phyloP scores from a whole-genome alignment of 495 filamentous ascomycete species.

The Neurospora sp. region DNA sequence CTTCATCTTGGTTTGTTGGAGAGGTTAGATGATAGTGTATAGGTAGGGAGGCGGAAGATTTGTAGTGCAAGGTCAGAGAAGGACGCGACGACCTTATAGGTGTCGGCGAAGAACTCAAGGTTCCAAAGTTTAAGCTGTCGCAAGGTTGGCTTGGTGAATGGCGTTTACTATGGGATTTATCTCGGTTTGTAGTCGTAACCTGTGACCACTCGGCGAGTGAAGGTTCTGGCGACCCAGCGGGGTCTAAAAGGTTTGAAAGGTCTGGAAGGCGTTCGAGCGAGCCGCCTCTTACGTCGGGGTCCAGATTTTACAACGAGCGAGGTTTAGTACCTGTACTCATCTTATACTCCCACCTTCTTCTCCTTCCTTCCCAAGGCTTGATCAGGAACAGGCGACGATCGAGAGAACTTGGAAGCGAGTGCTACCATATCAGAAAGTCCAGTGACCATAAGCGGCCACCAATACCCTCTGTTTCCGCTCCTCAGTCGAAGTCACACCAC shows the following conservation, averaged over 20 bases:
- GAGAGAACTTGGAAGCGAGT: neutral
- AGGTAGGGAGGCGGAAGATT: slow-evolving; percentile 20
- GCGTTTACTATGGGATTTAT: slow-evolving; percentile 13
- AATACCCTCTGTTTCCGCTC: neutral
- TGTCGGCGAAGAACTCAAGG: slow-evolving; percentile 4
- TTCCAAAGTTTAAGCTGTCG: slow-evolving; percentile 3
- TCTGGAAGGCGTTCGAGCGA: neutral
- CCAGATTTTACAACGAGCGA: neutral
- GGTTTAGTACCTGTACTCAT: neutral
- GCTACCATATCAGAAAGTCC: neutral
- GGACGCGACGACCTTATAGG: slow-evolving; percentile 19
- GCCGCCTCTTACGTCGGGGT: neutral
- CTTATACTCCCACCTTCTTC: neutral
- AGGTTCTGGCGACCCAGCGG: slow-evolving; percentile 10
- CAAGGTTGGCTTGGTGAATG: slow-evolving; percentile 16
- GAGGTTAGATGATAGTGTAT: neutral
- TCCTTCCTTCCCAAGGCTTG: neutral
- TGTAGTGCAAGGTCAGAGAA: slow-evolving; percentile 21
- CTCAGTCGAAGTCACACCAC: neutral
- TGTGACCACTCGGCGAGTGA: slow-evolving; percentile 10
- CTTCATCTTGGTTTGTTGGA: neutral
- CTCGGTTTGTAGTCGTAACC: slow-evolving; percentile 29
- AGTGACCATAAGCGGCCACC: neutral
- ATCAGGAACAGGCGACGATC: neutral
- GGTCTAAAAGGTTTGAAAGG: neutral